These are phyloP conservation scores for Flaveria brownii DNA, from an alignment of 129 eudicot genomes.

Conservation along the genomic window DNA sequence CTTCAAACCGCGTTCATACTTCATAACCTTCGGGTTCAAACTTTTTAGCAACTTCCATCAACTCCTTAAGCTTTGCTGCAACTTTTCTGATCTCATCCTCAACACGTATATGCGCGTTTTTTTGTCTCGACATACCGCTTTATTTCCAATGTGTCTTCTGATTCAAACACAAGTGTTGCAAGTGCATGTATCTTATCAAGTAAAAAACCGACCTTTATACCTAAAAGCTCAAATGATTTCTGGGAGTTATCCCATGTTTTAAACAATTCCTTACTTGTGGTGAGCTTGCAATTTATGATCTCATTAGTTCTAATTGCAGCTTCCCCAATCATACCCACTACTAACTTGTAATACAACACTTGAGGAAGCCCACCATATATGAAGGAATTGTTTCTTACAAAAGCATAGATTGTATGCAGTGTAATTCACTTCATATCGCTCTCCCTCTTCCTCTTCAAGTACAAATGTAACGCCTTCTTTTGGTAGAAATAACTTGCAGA, in stretches of 20 bases:
- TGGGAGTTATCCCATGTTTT: constrained; percentile 61
- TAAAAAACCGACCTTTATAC: constrained; percentile 68
- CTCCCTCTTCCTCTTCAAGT: constrained; percentile 65
- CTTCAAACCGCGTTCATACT: constrained; percentile 45
- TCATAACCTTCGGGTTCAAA: constrained; percentile 49
- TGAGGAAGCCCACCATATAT: constrained; percentile 41
- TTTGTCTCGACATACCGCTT: constrained; percentile 48
- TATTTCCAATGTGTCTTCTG: constrained; percentile 34
- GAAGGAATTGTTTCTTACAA: not conserved
- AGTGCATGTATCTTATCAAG: constrained; percentile 28
- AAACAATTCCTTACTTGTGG: constrained; percentile 46
- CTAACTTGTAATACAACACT: constrained; percentile 46
- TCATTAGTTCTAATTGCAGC: constrained; percentile 51
- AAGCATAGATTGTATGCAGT: constrained; percentile 40
- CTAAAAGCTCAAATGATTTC: constrained; percentile 61
- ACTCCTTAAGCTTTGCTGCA: constrained; percentile 47
- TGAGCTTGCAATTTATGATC: constrained; percentile 53
- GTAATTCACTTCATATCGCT: constrained; percentile 56
- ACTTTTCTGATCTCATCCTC: constrained; percentile 49
- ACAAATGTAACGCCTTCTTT: constrained; percentile 37
- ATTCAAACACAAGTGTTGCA: constrained; percentile 38
- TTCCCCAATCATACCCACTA: constrained; percentile 58
- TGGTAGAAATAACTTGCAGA: constrained; percentile 60
- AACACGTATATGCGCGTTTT: constrained; percentile 27
- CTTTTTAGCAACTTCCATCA: constrained; percentile 38